Percentiles rank a stretch among this genome's conserved stretches.
Conservation (phyloP, 768 basidiomycete species). For the Cystobasidiopsis lactophilus region DNA sequence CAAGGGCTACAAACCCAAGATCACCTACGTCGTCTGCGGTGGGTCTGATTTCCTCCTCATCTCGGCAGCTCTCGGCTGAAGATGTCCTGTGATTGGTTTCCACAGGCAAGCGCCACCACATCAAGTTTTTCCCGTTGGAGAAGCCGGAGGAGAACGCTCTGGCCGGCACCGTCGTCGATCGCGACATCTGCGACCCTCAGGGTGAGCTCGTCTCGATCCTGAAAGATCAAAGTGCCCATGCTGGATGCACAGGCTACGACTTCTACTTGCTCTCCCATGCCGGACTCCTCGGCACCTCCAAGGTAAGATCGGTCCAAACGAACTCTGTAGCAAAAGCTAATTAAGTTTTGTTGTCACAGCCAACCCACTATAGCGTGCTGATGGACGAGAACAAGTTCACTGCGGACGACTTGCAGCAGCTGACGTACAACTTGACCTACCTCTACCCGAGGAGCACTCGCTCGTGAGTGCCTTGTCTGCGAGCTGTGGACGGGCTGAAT, state of each 20-base stretch:
- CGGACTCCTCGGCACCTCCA: slow-evolving; percentile 10
- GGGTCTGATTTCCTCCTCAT: neutral
- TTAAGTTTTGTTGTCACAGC: too few relatives aligned
- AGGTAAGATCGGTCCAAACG: too few relatives aligned
- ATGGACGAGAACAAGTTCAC: slow-evolving; percentile 44
- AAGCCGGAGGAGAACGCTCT: slow-evolving; percentile 4
- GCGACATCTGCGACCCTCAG: neutral
- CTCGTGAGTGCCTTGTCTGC: slow-evolving; percentile 23
- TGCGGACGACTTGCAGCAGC: slow-evolving; percentile 51
- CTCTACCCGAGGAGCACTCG: slow-evolving; percentile 62
- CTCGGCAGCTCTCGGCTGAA: neutral
- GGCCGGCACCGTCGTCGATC: slow-evolving; percentile 10
- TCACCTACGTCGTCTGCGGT: slow-evolving; percentile 5
- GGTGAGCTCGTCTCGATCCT: neutral
- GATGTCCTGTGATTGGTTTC: neutral
- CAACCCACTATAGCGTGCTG: slow-evolving; percentile 3
- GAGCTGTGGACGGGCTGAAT: neutral
- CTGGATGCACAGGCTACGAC: slow-evolving; percentile 1
- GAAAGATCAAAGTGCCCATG: neutral
- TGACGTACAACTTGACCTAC: slow-evolving; percentile 46
- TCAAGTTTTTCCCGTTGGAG: slow-evolving; percentile 8
- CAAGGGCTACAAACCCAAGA: neutral
- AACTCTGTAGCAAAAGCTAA: too few relatives aligned
- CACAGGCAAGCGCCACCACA: slow-evolving; percentile 10
- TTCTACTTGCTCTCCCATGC: slow-evolving; percentile 11